These are phyloP conservation scores for Tolypocladium pustulatum DNA, from an alignment of 2,329 filamentous ascomycete genomes.

Conservation along the genomic window DNA sequence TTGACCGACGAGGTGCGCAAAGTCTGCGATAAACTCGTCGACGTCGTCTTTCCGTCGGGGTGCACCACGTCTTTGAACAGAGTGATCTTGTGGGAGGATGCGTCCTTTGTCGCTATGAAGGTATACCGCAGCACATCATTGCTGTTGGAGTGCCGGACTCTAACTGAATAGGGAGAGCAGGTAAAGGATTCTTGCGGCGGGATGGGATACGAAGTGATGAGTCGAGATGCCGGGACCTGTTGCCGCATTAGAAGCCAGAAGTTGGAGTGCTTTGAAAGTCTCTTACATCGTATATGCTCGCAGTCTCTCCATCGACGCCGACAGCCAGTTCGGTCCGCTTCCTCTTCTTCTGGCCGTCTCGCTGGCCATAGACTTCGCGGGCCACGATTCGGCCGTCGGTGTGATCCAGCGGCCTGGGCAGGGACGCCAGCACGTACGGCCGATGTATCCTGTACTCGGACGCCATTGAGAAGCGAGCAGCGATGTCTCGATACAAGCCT, in stretches of 20 bases:
- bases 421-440: conserved; percentile 51
- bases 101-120: conserved; percentile 45
- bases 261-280: too few species aligned
- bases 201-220: conserved; percentile 57
- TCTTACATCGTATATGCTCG: conserved; percentile 56
- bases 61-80: conserved; percentile 49
- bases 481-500: not conserved
- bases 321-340: conserved; percentile 54
- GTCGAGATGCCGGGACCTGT: conserved; percentile 48
- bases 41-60: conserved; percentile 39
- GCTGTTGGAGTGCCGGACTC: conserved; percentile 36
- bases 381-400: conserved; percentile 42
- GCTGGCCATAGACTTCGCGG: conserved; percentile 50
- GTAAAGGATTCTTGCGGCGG: conserved; percentile 55
- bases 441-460: conserved; percentile 51
- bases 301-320: conserved; percentile 53
- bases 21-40: conserved; percentile 34
- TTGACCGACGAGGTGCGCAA: conserved; percentile 27
- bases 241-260: conserved; percentile 1
- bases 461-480: conserved; percentile 31
- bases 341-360: conserved; percentile 46
- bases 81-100: conserved; percentile 38
- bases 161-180: conserved; percentile 49
- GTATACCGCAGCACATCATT: conserved; percentile 47
- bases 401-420: conserved; percentile 47